Base-by-base conservation (phyloP, 2,329 filamentous ascomycete genomes). In the Diplodia corticola region DNA sequence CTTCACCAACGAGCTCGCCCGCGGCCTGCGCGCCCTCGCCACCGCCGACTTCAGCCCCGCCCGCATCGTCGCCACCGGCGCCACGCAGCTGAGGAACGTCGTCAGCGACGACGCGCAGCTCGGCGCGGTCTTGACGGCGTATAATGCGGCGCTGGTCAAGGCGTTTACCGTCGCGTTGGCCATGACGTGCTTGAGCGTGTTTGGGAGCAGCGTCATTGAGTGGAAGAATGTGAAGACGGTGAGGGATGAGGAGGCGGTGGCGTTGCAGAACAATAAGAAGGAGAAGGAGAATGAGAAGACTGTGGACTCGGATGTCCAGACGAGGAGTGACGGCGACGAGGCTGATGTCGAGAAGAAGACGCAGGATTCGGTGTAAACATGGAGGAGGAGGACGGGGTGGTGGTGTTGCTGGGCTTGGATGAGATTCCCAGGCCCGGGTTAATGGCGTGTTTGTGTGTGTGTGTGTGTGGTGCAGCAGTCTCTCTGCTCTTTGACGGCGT, bases 161-260 rank as follows among this genome's bases (percentile, higher is more conserved):
- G 83, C 84, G 0, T 91, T 90, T 72, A 84, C 85, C 67, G 85
- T 91, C 6, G 83, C 81, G 1, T 77, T 89, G 83, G 84, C 2
- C 77, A 88, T 71, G 81, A 82, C 0, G 79, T 80, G 12, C 65
- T 88, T 13, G 82, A 81, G 5, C 79, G 89, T 24, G 44, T 88
- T 15, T 6, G 88, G 86, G 0, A 80, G 83, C 0, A 71, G 82
- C 0, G 76, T 79, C 3, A 83, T 91, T 69, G 85, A 91, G 77
- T 91, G 88, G 88, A 85, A 81, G 74, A 88, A 80, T 69, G 87
- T 91, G 72, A 91, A 90, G 80, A 86, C 85, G 71, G 79, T 80
- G 71, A 74, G 75, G 57, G 57, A 61, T 1, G 40, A 50, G 26
- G 57, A 49, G 44, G 40, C 28, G n/a, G 7, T 6, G 35, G 22